Percentiles rank a stretch among this genome's conserved stretches.
Conservation (phyloP, 2,329 filamentous ascomycete species). For the Chaetoscypha palmicola region DNA sequence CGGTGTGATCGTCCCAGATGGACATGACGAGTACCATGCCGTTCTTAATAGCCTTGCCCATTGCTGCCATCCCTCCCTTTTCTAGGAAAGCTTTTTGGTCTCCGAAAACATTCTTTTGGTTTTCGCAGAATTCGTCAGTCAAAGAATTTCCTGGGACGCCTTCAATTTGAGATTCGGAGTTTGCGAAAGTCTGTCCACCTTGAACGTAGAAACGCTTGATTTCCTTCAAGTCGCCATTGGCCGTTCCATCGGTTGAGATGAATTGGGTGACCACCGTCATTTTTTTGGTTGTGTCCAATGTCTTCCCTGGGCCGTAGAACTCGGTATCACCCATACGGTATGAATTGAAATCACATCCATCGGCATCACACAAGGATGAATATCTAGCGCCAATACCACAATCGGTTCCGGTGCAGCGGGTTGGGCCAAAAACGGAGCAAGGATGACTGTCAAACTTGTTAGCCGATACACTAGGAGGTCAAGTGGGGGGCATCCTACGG, state of each 20-base stretch:
- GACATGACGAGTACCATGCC: slow-evolving; percentile 59
- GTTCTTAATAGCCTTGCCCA: slow-evolving; percentile 47
- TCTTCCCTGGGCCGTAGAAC: slow-evolving; percentile 49
- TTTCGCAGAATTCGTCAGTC: slow-evolving; percentile 50
- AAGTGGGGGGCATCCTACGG: slow-evolving; percentile 30
- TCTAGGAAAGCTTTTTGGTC: slow-evolving; percentile 46
- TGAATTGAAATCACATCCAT: slow-evolving; percentile 56
- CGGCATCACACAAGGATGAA: slow-evolving; percentile 49
- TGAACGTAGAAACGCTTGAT: slow-evolving; percentile 53
- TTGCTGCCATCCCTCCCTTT: slow-evolving; percentile 48
- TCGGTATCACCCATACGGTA: slow-evolving; percentile 50
- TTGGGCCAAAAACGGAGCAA: slow-evolving; percentile 40
- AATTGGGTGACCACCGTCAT: slow-evolving; percentile 57
- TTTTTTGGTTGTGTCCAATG: slow-evolving; percentile 43
- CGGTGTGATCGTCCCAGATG: slow-evolving; percentile 49
- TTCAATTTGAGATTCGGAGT: slow-evolving; percentile 39
- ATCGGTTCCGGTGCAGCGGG: slow-evolving; percentile 36
- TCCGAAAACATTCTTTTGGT: slow-evolving; percentile 48
- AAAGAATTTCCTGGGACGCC: slow-evolving; percentile 47
- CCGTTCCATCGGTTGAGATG: slow-evolving; percentile 43
- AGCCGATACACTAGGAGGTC: neutral
- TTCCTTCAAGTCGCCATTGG: slow-evolving; percentile 43
- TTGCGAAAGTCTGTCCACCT: slow-evolving; percentile 44
- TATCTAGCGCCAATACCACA: slow-evolving; percentile 45
- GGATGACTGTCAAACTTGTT: slow-evolving; percentile 35